These are phyloP conservation scores for Ehretia macrophylla DNA, from an alignment of 257 asterid genomes.

Conservation along the genomic window DNA sequence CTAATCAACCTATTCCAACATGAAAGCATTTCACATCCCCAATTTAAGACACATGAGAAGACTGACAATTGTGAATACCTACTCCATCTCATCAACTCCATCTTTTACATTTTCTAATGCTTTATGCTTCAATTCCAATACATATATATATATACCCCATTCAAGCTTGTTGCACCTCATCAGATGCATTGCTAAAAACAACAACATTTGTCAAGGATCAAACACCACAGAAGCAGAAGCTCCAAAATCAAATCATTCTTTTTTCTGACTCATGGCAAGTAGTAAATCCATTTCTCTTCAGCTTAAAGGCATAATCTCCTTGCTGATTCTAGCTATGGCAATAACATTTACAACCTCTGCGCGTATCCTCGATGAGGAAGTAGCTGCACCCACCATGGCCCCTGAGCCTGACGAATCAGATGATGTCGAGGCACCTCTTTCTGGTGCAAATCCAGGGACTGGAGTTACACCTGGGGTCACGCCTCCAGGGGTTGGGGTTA, in stretches of 20 bases:
- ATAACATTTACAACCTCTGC: conserved; percentile 14
- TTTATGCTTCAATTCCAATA: conserved; percentile 5
- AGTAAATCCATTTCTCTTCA: conserved; percentile 8
- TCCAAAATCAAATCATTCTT: too few relatives aligned
- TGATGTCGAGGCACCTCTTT: conserved; percentile 1
- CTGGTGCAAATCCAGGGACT: conserved; percentile 8
- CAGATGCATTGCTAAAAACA: conserved; percentile 3
- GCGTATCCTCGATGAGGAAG: conserved; percentile 34
- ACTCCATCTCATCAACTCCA: conserved; percentile 70
- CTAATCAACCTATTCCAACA: conserved; percentile 17
- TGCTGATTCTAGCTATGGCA: conserved; percentile 23
- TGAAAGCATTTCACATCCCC: neutral
- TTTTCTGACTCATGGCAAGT: conserved; percentile 18
- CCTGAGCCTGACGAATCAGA: conserved; percentile 13
- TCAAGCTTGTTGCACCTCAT: neutral
- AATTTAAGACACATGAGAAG: too few relatives aligned
- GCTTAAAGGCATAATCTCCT: conserved; percentile 15
- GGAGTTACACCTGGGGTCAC: neutral
- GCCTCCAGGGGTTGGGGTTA: neutral
- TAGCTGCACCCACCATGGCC: conserved; percentile 14
- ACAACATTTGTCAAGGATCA: conserved; percentile 10
- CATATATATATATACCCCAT: conserved; percentile 18
- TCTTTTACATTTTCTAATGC: conserved; percentile 3
- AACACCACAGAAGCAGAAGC: neutral
- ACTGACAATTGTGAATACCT: conserved; percentile 29